Base-by-base conservation (phyloP, 108 stramenopile species). In the Nannochloropsis salina region DNA sequence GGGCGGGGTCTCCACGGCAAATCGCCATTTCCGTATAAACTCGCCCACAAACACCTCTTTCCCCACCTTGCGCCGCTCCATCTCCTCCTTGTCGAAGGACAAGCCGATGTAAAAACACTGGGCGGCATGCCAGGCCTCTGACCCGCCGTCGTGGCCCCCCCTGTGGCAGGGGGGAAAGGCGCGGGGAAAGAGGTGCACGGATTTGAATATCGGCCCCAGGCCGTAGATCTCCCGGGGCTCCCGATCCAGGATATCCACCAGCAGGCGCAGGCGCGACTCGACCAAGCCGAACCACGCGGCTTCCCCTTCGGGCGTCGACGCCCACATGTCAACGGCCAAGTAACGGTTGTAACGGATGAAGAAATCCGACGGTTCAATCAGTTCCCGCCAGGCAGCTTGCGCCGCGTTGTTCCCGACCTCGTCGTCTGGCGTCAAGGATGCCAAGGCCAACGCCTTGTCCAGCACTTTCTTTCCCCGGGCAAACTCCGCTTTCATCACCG, bases 341-440 rank as follows among this genome's bases (percentile, higher is more conserved):
- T 99, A 99, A 81, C 95, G 91, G 9, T 95, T 94, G 86, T 97
- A 99, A 22, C 92, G 87, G 88, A 97, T 93, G 87, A 98, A 99
- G 85, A 99, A 99, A 83, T 99, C 97, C 6, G 95, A 95, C 1
- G 95, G 95, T 84, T 94, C 90, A 83, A 98, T 95, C 31, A 99
- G 87, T 82, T 92, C 92, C 9, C 83, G 91, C 96, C 96, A 99
- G 42, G 85, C 82, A 41, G 90, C 90, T 43, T 93, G 93, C 86
- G 93, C 91, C 31, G 31, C 31, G 31, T 31, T 31, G 31, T 31
- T 31, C 31, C 31, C 31, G 47, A 92, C 90, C 0, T 93, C 92
- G 86, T 90, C 93, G 8, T 93, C 93, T 88, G 92, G 93, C n/a
- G 90, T 93, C 15, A 84, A 44, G 11, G 91, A 84, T 42, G 83